Evolutionary conservation across 2,329 filamentous ascomycete species (phyloP).

Genomic region (Trichoderma oligosporum): DNA sequence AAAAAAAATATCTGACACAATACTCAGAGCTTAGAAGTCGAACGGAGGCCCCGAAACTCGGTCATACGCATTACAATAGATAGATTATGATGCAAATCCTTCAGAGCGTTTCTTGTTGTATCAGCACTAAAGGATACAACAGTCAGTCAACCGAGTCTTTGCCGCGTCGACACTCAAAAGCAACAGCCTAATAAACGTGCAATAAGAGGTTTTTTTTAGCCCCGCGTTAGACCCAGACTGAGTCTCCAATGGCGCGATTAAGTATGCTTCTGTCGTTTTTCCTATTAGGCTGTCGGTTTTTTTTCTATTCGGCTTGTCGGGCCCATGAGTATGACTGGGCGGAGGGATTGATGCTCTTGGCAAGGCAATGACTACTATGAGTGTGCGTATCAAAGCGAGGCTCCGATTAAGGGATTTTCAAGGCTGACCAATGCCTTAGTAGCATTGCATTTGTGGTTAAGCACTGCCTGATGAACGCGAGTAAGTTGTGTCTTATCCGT

Average conservation of each 20-base stretch:
- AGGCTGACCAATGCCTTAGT: too few species aligned
- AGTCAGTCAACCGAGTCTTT: conserved; percentile 15
- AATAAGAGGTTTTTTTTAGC: not conserved
- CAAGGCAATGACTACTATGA: not conserved
- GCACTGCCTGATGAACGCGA: too few species aligned
- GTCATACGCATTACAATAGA: not conserved
- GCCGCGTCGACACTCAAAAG: not conserved
- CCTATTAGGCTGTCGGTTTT: too few species aligned
- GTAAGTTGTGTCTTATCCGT: too few species aligned
- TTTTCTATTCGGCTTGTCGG: conserved; percentile 10
- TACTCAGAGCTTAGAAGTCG: not conserved
- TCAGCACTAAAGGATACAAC: conserved; percentile 6
- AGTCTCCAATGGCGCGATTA: conserved; percentile 15
- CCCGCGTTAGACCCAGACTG: not conserved
- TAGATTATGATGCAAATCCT: not conserved
- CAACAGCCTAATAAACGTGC: not conserved
- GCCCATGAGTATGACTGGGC: not conserved
- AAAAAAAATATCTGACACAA: not conserved
- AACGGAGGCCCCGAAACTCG: not conserved
- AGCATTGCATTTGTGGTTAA: too few species aligned
- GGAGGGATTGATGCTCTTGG: not conserved
- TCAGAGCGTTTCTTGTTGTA: too few species aligned
- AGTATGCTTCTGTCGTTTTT: conserved; percentile 9
- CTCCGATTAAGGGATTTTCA: not conserved
- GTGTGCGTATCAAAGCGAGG: not conserved